phyloP scores from a whole-genome alignment of 2,329 filamentous ascomycete genomes.

The Cryphonectria carpinicola region DNA sequence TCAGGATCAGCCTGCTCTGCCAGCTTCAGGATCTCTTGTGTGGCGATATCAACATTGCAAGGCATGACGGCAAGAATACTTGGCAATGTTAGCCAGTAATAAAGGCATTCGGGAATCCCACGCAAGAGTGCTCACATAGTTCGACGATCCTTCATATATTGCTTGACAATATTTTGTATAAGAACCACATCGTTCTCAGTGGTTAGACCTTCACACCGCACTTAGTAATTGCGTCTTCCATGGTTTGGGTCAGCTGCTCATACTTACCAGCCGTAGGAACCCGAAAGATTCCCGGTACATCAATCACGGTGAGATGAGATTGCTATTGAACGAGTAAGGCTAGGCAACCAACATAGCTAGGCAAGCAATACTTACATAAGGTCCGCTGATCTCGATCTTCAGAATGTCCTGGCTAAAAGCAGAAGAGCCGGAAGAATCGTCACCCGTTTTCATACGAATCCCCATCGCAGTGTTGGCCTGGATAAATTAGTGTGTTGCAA shows the following conservation, averaged over 20 bases:
- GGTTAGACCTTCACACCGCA: constrained; percentile 41
- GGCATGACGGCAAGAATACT: constrained; percentile 49
- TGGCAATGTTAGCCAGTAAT: not conserved
- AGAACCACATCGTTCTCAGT: constrained; percentile 49
- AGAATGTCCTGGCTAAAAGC: constrained; percentile 53
- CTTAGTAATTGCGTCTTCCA: not conserved
- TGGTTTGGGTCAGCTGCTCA: not conserved
- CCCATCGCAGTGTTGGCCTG: constrained; percentile 51
- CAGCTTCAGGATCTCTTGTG: constrained; percentile 44
- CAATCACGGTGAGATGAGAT: constrained; percentile 56
- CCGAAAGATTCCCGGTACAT: constrained; percentile 59
- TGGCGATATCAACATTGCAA: constrained; percentile 44
- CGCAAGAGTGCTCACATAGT: constrained; percentile 42
- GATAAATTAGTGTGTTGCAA: not conserved
- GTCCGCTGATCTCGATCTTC: constrained; percentile 51
- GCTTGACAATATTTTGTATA: constrained; percentile 51
- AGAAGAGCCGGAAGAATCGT: constrained; percentile 23
- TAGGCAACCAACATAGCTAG: not conserved
- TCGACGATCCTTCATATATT: constrained; percentile 49
- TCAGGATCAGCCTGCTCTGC: constrained; percentile 44
- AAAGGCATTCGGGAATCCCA: not conserved
- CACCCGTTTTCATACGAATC: constrained; percentile 36
- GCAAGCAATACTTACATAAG: constrained; percentile 26
- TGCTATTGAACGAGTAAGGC: constrained; percentile 31
- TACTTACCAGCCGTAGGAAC: constrained; percentile 35